phyloP scores from a whole-genome alignment of 2,329 filamentous ascomycete genomes.

The Elsinoe batatas region DNA sequence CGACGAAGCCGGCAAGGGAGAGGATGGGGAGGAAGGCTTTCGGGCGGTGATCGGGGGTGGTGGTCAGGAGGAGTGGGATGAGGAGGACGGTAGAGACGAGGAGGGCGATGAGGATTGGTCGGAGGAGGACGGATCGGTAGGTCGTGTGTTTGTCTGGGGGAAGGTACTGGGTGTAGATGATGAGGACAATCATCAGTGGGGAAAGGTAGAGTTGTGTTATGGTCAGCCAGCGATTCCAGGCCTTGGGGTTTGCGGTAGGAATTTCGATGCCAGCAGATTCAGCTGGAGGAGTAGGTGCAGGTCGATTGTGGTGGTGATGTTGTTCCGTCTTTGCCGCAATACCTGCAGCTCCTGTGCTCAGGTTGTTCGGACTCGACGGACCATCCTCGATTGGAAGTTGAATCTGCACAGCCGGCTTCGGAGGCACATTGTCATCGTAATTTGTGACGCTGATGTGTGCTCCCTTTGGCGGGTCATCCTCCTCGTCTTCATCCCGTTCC shows the following conservation, averaged over 20 bases:
- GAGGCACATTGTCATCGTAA: neutral
- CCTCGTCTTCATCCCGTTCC: slow-evolving; percentile 41
- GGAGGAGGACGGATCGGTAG: slow-evolving; percentile 39
- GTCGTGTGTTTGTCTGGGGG: slow-evolving; percentile 35
- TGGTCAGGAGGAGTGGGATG: slow-evolving; percentile 56
- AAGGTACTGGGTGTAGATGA: slow-evolving; percentile 41
- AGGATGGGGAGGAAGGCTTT: slow-evolving; percentile 55
- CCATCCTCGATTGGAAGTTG: slow-evolving; percentile 7
- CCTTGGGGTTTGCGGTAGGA: slow-evolving; percentile 28
- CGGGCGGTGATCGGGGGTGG: slow-evolving; percentile 56
- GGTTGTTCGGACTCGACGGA: neutral
- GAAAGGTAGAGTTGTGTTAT: slow-evolving; percentile 77
- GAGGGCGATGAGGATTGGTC: slow-evolving; percentile 34
- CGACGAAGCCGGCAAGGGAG: slow-evolving; percentile 81
- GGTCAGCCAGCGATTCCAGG: slow-evolving; percentile 89
- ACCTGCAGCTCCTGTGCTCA: slow-evolving; percentile 1
- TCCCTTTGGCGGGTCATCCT: slow-evolving; percentile 22
- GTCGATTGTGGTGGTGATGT: slow-evolving; percentile 10
- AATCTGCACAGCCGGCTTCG: slow-evolving; percentile 4
- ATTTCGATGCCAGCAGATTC: neutral
- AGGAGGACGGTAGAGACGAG: slow-evolving; percentile 56
- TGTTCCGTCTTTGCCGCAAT: slow-evolving; percentile 15
- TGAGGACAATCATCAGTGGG: slow-evolving; percentile 68
- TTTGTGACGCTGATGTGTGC: neutral
- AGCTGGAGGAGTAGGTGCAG: neutral